Conservation (phyloP, 441 rosid genomes). For the Gossypium trilobum region DNA sequence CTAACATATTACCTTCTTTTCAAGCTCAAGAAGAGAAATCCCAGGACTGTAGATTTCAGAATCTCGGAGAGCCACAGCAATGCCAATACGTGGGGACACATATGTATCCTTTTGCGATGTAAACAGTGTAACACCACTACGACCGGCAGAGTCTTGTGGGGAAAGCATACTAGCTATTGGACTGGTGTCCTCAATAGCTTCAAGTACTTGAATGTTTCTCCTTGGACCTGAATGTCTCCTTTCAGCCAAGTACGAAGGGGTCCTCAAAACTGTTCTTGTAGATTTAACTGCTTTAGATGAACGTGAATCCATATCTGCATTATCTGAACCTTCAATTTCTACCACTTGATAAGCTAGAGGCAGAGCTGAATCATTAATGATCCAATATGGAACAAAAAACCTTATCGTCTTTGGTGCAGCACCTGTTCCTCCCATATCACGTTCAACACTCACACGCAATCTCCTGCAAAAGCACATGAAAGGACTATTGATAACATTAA, state of each 20-base stretch:
- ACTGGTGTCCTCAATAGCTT: constrained; percentile 80
- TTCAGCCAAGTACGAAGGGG: constrained; percentile 46
- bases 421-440: constrained; percentile 84
- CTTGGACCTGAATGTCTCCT: constrained; percentile 40
- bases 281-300: constrained; percentile 65
- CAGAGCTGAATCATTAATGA: constrained; percentile 69
- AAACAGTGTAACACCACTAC: constrained; percentile 58
- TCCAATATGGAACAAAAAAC: constrained; percentile 96
- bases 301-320: constrained; percentile 51
- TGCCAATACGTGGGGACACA: constrained; percentile 69
- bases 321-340: constrained; percentile 73
- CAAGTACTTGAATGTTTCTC: constrained; percentile 72
- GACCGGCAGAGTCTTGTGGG: constrained; percentile 79
- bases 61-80: constrained; percentile 70
- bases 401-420: constrained; percentile 80
- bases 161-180: constrained; percentile 96
- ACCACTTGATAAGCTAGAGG: constrained; percentile 78
- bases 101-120: constrained; percentile 80
- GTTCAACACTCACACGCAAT: constrained; percentile 84
- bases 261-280: constrained; percentile 48
- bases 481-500: not conserved
- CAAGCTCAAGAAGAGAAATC: constrained; percentile 91
- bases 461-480: constrained; percentile 49
- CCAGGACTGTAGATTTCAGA: constrained; percentile 85
- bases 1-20: constrained; percentile 66